Conservation (phyloP, 2,329 filamentous ascomycete species). For the Fusarium equiseti region DNA sequence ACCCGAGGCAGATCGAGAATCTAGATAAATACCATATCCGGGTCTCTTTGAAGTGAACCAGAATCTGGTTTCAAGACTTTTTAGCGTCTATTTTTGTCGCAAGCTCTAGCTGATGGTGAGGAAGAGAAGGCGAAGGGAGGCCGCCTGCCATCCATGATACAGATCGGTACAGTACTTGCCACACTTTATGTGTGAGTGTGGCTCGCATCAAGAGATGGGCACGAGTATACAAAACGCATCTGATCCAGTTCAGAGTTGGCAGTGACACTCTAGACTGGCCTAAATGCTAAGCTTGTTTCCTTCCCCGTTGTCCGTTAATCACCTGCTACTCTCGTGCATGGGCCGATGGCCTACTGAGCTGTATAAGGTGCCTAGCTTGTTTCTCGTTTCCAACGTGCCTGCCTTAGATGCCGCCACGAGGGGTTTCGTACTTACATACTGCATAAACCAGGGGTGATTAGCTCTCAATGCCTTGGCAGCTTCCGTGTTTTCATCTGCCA, state of each 20-base stretch:
- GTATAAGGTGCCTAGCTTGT: slow-evolving; percentile 11
- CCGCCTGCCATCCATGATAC: slow-evolving; percentile 18
- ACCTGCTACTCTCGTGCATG: not conserved
- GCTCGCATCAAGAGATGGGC: slow-evolving; percentile 15
- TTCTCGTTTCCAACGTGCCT: slow-evolving; percentile 33
- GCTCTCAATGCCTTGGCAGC: slow-evolving; percentile 30
- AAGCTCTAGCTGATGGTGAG: slow-evolving; percentile 21
- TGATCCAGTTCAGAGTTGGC: slow-evolving; percentile 18
- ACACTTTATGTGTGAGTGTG: slow-evolving; percentile 31
- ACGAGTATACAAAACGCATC: slow-evolving; percentile 4
- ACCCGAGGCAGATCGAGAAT: slow-evolving; percentile 23
- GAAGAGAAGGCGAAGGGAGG: slow-evolving; percentile 26
- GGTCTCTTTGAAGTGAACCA: slow-evolving; percentile 4
- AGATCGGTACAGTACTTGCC: slow-evolving; percentile 13
- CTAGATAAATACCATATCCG: not conserved
- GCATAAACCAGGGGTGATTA: slow-evolving; percentile 18
- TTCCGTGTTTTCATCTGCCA: not conserved
- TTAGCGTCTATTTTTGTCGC: slow-evolving; percentile 31
- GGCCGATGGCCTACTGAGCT: not conserved
- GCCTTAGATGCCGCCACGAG: slow-evolving; percentile 26
- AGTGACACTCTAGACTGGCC: slow-evolving; percentile 21
- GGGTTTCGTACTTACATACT: not conserved
- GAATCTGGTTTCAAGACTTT: slow-evolving; percentile 28
- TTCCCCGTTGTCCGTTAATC: not conserved
- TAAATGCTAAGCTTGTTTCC: slow-evolving; percentile 3